phyloP scores from a whole-genome alignment of 257 asterid genomes.

The Solanum appendiculatum region DNA sequence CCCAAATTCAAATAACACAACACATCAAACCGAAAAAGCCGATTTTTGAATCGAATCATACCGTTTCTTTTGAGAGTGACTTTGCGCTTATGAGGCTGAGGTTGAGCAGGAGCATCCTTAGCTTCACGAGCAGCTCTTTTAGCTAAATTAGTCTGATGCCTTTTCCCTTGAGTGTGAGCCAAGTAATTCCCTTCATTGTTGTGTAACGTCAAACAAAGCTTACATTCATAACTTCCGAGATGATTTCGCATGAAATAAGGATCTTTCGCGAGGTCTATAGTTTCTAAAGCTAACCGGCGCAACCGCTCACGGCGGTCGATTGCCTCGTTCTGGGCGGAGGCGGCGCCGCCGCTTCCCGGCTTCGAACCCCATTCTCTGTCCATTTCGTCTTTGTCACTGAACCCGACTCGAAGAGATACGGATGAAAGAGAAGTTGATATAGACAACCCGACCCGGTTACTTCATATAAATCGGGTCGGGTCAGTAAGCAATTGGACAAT shows the following conservation, averaged over 20 bases:
- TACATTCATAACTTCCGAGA: slow-evolving; percentile 95
- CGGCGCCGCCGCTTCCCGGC: slow-evolving; percentile 99
- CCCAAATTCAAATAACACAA: neutral
- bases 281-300: slow-evolving; percentile 84
- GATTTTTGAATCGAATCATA: neutral
- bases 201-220: slow-evolving; percentile 89
- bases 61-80: slow-evolving; percentile 61
- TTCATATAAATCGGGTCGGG: neutral
- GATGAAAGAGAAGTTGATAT: neutral
- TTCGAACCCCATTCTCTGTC: slow-evolving; percentile 99
- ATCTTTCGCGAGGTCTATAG: slow-evolving; percentile 91
- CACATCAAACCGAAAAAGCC: neutral
- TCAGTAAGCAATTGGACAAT: neutral
- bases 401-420: neutral
- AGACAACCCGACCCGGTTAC: neutral
- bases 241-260: slow-evolving; percentile 99
- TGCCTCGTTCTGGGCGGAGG: slow-evolving; percentile 94
- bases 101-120: slow-evolving; percentile 96
- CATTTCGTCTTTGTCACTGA: slow-evolving; percentile 19
- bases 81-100: slow-evolving; percentile 96
- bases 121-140: slow-evolving; percentile 99
- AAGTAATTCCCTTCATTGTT: slow-evolving; percentile 97
- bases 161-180: slow-evolving; percentile 98
- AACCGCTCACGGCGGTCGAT: slow-evolving; percentile 95
- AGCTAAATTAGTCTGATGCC: slow-evolving; percentile 98